Conservation (phyloP, 2,329 filamentous ascomycete species). For the Alternaria consortialis region DNA sequence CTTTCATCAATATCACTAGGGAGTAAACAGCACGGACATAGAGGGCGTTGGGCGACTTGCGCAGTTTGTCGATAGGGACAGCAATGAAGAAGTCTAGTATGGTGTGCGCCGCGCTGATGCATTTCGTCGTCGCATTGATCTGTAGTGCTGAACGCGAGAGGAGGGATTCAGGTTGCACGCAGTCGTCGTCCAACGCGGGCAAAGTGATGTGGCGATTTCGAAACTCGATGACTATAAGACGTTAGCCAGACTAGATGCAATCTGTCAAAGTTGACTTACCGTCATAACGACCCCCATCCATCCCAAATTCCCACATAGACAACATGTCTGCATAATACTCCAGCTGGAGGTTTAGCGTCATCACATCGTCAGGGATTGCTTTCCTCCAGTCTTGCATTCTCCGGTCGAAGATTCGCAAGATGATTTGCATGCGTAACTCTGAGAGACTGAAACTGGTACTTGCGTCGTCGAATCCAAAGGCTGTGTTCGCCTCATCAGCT, state of each 20-base stretch:
- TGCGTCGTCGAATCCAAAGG: slow-evolving; percentile 50
- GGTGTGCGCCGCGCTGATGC: slow-evolving; percentile 43
- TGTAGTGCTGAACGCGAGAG: slow-evolving; percentile 45
- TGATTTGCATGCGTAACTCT: slow-evolving; percentile 47
- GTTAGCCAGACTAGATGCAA: neutral
- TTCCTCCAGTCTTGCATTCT: slow-evolving; percentile 49
- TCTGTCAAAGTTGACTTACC: neutral
- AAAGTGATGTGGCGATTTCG: slow-evolving; percentile 45
- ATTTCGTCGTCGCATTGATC: slow-evolving; percentile 49
- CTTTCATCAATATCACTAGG: slow-evolving; percentile 44
- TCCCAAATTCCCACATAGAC: slow-evolving; percentile 50
- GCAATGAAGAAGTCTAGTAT: slow-evolving; percentile 43
- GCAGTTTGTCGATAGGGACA: slow-evolving; percentile 30
- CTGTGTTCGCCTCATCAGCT: slow-evolving; percentile 49
- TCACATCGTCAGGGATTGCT: slow-evolving; percentile 40
- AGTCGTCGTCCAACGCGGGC: slow-evolving; percentile 45
- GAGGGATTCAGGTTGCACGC: slow-evolving; percentile 45
- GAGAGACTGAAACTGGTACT: slow-evolving; percentile 50
- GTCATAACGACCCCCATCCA: slow-evolving; percentile 50
- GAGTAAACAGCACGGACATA: slow-evolving; percentile 47
- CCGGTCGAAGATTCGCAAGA: slow-evolving; percentile 47
- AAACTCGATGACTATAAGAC: slow-evolving; percentile 39
- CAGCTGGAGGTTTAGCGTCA: slow-evolving; percentile 39
- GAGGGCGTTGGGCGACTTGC: slow-evolving; percentile 39
- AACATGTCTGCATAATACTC: slow-evolving; percentile 47